Evolutionary conservation across 495 filamentous ascomycete genomes (phyloP).

Genomic region (Xylaria flabelliformis): DNA sequence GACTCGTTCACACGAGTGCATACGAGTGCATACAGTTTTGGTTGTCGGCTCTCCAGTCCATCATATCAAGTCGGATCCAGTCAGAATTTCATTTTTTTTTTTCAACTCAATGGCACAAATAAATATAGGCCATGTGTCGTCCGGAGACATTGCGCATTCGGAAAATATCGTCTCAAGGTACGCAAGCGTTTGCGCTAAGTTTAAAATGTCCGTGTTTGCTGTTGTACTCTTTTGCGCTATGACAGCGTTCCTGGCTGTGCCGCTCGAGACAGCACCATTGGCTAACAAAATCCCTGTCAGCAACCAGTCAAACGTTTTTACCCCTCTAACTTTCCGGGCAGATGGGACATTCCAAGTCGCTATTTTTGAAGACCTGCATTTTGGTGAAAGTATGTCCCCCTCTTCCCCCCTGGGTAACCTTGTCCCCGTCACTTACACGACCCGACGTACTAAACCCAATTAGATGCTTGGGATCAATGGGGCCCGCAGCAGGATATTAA

Average conservation of each 20-base stretch:
- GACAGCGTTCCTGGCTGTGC: slow-evolving; percentile 15
- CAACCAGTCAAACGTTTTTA: slow-evolving; percentile 29
- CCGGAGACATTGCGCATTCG: slow-evolving; percentile 6
- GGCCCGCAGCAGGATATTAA: slow-evolving; percentile 66
- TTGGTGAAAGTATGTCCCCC: slow-evolving; percentile 62
- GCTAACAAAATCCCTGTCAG: slow-evolving; percentile 24
- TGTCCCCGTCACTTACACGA: neutral
- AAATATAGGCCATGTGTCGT: slow-evolving; percentile 36
- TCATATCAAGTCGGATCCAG: neutral
- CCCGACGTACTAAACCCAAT: neutral
- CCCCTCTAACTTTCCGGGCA: slow-evolving; percentile 46
- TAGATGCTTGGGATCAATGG: slow-evolving; percentile 60
- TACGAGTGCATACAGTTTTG: neutral
- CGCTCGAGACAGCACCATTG: slow-evolving; percentile 4
- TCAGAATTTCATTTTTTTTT: neutral
- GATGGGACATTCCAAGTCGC: slow-evolving; percentile 57
- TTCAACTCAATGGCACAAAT: slow-evolving; percentile 33
- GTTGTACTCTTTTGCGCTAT: slow-evolving; percentile 24
- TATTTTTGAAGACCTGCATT: slow-evolving; percentile 73
- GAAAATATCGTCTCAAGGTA: slow-evolving; percentile 19
- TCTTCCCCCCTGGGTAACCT: neutral
- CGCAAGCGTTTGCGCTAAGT: slow-evolving; percentile 26
- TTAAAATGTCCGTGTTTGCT: slow-evolving; percentile 11
- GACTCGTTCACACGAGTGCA: slow-evolving; percentile 1
- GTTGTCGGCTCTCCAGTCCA: neutral